Evolutionary conservation across 1,139 yeast genomes (phyloP).

Genomic region (Schwanniomyces etchellsii): DNA sequence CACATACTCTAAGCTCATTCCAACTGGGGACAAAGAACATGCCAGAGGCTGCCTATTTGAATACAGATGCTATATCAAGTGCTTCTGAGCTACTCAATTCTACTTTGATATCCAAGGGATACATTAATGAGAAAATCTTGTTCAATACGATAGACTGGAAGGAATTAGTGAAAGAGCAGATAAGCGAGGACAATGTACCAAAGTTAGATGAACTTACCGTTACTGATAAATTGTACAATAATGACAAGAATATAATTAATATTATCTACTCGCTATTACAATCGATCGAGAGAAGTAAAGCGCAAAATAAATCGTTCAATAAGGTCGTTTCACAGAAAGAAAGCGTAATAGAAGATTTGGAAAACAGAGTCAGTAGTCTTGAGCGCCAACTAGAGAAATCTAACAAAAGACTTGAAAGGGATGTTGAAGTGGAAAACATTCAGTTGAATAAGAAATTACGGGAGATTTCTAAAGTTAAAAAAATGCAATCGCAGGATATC

Average conservation of each 20-base stretch:
- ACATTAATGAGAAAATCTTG: slow-evolving; percentile 25
- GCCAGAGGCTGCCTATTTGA: too few species aligned
- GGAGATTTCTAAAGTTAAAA: slow-evolving; percentile 18
- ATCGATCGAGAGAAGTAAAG: slow-evolving; percentile 34
- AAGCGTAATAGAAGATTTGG: slow-evolving; percentile 20
- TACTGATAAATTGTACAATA: slow-evolving; percentile 30
- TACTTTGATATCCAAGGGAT: slow-evolving; percentile 32
- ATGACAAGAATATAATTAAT: slow-evolving; percentile 40
- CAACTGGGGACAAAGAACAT: too few species aligned
- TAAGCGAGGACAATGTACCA: slow-evolving; percentile 5
- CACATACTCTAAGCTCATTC: too few species aligned
- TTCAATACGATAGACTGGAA: slow-evolving; percentile 34
- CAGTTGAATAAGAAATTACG: slow-evolving; percentile 15
- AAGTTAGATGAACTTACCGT: slow-evolving; percentile 12
- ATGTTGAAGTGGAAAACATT: slow-evolving; percentile 14
- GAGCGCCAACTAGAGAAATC: slow-evolving; percentile 15
- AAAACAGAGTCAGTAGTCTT: slow-evolving; percentile 16
- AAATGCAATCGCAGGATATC: slow-evolving; percentile 26
- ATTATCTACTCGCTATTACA: slow-evolving; percentile 36
- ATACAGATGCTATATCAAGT: slow-evolving; percentile 28
- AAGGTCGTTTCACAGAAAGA: slow-evolving; percentile 26
- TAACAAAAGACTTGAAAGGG: slow-evolving; percentile 14
- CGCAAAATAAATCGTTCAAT: slow-evolving; percentile 29
- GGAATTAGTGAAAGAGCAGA: slow-evolving; percentile 18
- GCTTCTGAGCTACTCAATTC: slow-evolving; percentile 38